Percentiles rank a stretch among this genome's conserved stretches.
These are phyloP conservation scores for Artemisia argyi DNA, from an alignment of 129 eudicot species.

Conservation along the genomic window DNA sequence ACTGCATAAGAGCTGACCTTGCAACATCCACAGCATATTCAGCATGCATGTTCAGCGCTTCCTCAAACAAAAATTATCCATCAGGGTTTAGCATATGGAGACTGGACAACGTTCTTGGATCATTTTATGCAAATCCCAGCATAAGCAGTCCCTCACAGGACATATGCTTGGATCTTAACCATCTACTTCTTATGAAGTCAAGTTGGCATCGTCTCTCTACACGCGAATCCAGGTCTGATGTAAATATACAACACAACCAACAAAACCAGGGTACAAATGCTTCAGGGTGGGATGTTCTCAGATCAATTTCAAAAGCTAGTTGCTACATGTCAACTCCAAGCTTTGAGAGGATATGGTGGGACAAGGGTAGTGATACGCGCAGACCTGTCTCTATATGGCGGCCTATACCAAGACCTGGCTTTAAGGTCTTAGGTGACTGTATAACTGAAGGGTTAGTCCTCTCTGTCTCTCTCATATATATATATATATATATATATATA, in stretches of 20 bases:
- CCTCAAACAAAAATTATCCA: conserved; percentile 49
- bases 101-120: conserved; percentile 78
- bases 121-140: conserved; percentile 73
- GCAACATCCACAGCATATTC: conserved; percentile 80
- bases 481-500: too few species aligned
- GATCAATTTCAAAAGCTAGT: conserved; percentile 63
- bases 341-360: conserved; percentile 99
- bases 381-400: conserved; percentile 92
- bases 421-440: conserved; percentile 86
- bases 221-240: conserved; percentile 40
- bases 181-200: conserved; percentile 68
- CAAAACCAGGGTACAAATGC: conserved; percentile 50
- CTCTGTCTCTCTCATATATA: background rate
- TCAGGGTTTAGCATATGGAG: conserved; percentile 97
- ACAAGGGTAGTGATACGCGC: conserved; percentile 85
- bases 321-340: conserved; percentile 78
- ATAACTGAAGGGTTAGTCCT: conserved; percentile 79
- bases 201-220: conserved; percentile 51
- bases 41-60: conserved; percentile 62
- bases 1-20: conserved; percentile 86
- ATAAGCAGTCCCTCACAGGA: conserved; percentile 49
- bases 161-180: conserved; percentile 68
- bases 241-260: conserved; percentile 29
- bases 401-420: conserved; percentile 78
- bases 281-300: conserved; percentile 78